Evolutionary conservation across 2,329 filamentous ascomycete species (phyloP).

Genomic region (Scytalidium sp.): DNA sequence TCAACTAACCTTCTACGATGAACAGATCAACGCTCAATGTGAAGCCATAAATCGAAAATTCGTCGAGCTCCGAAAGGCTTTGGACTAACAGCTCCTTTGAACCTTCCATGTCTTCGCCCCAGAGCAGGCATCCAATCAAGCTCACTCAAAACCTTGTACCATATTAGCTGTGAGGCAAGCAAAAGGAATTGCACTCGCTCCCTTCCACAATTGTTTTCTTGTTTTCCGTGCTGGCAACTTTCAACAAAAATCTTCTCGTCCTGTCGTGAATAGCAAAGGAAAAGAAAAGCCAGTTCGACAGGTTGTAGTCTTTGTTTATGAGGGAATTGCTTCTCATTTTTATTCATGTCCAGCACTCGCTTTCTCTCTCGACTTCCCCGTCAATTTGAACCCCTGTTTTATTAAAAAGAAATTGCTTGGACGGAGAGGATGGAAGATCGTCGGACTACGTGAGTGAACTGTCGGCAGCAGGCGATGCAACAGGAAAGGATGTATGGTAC

Average conservation of each 20-base stretch:
- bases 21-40: slow-evolving; percentile 63
- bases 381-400: not conserved
- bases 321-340: not conserved
- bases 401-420: not conserved
- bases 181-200: too few species aligned
- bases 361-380: not conserved
- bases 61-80: slow-evolving; percentile 64
- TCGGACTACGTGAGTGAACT: too few species aligned
- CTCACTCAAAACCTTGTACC: not conserved
- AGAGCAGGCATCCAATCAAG: not conserved
- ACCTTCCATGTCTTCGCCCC: not conserved
- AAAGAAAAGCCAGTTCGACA: too few species aligned
- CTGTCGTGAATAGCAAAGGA: too few species aligned
- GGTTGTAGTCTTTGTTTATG: too few species aligned
- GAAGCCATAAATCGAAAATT: slow-evolving; percentile 74
- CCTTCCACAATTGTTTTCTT: too few species aligned
- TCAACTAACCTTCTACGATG: slow-evolving; percentile 7
- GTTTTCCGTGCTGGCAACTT: too few species aligned
- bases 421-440: not conserved
- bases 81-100: slow-evolving; percentile 34
- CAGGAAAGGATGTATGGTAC: too few species aligned
- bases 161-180: too few species aligned
- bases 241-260: too few species aligned
- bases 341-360: too few species aligned
- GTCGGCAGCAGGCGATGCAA: too few species aligned